Evolutionary conservation across 768 basidiomycete genomes (phyloP), one percentile per base, ranked within the genome.

Genomic region (Boletus rufocinnamomeus): DNA sequence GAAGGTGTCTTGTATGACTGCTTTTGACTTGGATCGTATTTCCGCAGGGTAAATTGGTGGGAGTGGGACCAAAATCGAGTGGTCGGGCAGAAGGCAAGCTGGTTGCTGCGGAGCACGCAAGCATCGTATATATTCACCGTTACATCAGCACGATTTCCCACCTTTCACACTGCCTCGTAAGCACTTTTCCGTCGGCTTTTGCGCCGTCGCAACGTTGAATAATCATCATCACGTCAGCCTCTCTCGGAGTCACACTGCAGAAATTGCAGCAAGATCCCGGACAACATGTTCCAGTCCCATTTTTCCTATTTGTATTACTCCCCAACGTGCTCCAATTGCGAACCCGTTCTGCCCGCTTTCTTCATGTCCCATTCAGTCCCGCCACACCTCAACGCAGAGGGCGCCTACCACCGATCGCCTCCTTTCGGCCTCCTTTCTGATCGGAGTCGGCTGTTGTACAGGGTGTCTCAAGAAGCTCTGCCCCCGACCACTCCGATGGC

Each of bases 21-120:
- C 52, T 61, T 64, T 60, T 56, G 62, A 69, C 57, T 63, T 57
- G 65, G 50, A 53, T 48, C 56, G 57, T 21, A 25, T 38, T 55
- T 57, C 52, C 53, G 51, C 46, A 47, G 45, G 52, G 54, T 57
- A 47, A 56, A 52, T 56, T 45, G 32, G 52, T 32, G 27, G 25
- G 50, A 48, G 47, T 16, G 37, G 38, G 52, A 54, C 38, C 30
- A 25, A 19, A 47, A 50, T 50, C 8, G 58, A 37, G 50, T 30
- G 28, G 52, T 52, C 54, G 59, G 53, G n/a, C 25, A 43, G 59
- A 61, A 59, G 47, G 35, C 17, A 40, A 57, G 52, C 27, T 54
- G 46, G 45, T 11, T 72, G 63, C 72, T 73, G 72, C 72, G 72
- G 72, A 70, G 38, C 73, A 73, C 72, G 72, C 68, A 66, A 59